Evolutionary conservation across 2,329 filamentous ascomycete genomes (phyloP).

Genomic region (Colletotrichum sp.): DNA sequence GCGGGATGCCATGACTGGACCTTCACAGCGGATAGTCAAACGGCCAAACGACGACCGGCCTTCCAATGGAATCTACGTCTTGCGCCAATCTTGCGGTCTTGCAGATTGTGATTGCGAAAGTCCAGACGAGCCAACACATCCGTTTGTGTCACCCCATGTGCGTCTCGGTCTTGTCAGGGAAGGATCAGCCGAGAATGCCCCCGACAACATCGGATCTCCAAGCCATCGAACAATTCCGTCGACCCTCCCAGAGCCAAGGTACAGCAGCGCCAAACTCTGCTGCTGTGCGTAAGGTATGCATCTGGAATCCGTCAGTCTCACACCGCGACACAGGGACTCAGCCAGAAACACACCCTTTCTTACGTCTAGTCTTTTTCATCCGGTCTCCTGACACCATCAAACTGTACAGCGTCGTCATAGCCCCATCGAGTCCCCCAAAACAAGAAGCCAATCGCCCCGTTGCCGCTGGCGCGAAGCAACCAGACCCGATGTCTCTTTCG

Average conservation of each 20-base stretch:
- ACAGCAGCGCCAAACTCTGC: neutral
- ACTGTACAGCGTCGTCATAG: neutral
- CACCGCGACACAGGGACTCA: neutral
- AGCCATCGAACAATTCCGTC: neutral
- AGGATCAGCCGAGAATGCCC: neutral
- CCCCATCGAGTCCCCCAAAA: neutral
- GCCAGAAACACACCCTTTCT: neutral
- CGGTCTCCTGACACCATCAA: constrained; percentile 1
- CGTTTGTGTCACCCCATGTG: neutral
- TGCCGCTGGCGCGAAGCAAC: neutral
- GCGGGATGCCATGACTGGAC: neutral
- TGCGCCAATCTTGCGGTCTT: neutral
- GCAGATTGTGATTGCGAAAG: neutral
- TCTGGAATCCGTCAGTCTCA: neutral
- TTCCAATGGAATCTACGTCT: neutral
- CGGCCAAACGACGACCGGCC: neutral
- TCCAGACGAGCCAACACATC: neutral
- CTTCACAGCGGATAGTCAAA: neutral
- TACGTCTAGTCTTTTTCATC: neutral
- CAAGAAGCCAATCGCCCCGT: neutral
- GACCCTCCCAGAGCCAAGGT: neutral
- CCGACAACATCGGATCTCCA: neutral
- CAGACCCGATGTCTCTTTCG: neutral
- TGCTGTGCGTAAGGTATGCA: neutral
- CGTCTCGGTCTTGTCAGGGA: neutral